These are phyloP conservation scores for Cadophora luteo-olivacea DNA, from an alignment of 2,329 filamentous ascomycete species.

Conservation along the genomic window DNA sequence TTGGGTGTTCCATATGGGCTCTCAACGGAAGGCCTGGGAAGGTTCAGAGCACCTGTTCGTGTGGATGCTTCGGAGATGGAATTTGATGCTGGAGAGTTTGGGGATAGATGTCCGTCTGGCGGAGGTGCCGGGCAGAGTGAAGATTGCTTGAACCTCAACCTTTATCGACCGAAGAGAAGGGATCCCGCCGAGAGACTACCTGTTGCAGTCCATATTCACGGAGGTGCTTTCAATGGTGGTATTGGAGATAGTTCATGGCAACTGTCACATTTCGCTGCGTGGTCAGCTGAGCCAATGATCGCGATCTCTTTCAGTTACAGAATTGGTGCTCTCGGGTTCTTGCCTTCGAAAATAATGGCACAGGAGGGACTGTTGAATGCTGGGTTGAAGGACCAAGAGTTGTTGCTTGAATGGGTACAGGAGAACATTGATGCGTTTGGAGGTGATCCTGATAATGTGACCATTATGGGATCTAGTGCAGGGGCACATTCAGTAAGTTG, in stretches of 20 bases:
- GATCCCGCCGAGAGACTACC: constrained; percentile 47
- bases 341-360: constrained; percentile 61
- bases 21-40: constrained; percentile 53
- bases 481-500: constrained; percentile 65
- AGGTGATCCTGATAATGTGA: constrained; percentile 63
- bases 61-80: constrained; percentile 31
- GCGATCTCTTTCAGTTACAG: constrained; percentile 67
- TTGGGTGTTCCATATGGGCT: constrained; percentile 56
- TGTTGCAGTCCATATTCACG: constrained; percentile 67
- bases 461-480: constrained; percentile 66
- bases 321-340: constrained; percentile 72
- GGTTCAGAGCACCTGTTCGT: constrained; percentile 49
- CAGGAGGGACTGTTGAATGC: constrained; percentile 66
- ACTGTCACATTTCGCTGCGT: constrained; percentile 66
- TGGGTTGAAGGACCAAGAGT: constrained; percentile 67
- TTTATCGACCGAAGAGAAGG: constrained; percentile 48
- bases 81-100: constrained; percentile 48
- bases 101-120: constrained; percentile 40
- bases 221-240: constrained; percentile 66
- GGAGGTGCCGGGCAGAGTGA: constrained; percentile 46
- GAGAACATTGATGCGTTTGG: constrained; percentile 66
- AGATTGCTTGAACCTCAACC: constrained; percentile 60
- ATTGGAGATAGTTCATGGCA: constrained; percentile 43
- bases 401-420: constrained; percentile 65
- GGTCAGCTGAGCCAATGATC: constrained; percentile 57